These are phyloP conservation scores for Botrytis galanthina DNA, from an alignment of 2,329 filamentous ascomycete genomes.

Conservation along the genomic window DNA sequence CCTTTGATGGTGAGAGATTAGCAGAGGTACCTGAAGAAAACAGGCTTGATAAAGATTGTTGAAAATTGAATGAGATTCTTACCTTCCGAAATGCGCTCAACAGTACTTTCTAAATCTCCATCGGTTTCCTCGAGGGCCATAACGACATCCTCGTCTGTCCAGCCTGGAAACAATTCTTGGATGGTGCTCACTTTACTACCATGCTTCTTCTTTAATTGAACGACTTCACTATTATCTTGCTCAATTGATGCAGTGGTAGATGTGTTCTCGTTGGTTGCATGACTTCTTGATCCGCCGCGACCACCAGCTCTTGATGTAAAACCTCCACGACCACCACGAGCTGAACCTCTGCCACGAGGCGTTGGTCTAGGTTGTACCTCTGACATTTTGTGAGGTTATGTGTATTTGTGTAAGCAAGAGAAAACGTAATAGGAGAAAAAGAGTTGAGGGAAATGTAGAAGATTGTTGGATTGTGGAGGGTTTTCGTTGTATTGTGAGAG, in stretches of 20 bases:
- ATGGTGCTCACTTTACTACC: constrained; percentile 74
- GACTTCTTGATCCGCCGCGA: constrained; percentile 60
- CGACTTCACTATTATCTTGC: constrained; percentile 80
- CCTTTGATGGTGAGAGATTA: constrained; percentile 47
- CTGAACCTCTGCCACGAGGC: constrained; percentile 84
- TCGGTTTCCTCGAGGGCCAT: constrained; percentile 88
- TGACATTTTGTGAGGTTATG: constrained; percentile 59
- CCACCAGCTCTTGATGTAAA: constrained; percentile 67
- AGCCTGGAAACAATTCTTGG: constrained; percentile 91
- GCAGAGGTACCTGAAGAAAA: constrained; percentile 9
- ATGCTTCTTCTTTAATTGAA: constrained; percentile 88
- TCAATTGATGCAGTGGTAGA: constrained; percentile 61
- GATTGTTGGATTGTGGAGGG: constrained; percentile 17
- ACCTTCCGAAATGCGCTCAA: constrained; percentile 80
- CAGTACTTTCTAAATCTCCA: constrained; percentile 71
- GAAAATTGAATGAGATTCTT: constrained; percentile 33
- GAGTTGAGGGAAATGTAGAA: constrained; percentile 23
- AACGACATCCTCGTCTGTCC: constrained; percentile 92
- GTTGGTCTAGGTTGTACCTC: constrained; percentile 86
- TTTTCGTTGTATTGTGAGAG: constrained; percentile 6
- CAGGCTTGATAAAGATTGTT: not conserved
- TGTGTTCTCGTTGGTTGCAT: constrained; percentile 67
- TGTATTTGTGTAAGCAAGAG: constrained; percentile 29
- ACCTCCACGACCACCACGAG: constrained; percentile 79
- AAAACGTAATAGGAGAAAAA: constrained; percentile 26